phyloP scores from a whole-genome alignment of 2,329 filamentous ascomycete genomes.

The Diaporthe vaccinii region DNA sequence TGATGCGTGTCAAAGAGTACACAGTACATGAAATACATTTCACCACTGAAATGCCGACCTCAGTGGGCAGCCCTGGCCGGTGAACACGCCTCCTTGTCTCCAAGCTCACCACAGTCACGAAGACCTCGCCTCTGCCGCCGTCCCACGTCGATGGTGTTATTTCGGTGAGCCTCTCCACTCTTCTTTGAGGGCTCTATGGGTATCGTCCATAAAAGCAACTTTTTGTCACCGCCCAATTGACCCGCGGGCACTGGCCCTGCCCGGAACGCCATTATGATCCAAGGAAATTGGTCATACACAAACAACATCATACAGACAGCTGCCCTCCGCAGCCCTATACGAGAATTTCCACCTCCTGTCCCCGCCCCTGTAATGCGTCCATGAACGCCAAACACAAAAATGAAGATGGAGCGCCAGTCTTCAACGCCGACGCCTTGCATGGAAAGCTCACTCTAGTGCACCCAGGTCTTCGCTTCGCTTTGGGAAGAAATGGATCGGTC shows the following conservation, averaged over 20 bases:
- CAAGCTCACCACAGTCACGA: neutral
- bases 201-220: constrained; percentile 49
- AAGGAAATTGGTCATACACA: constrained; percentile 27
- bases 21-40: neutral
- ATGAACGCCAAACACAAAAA: constrained; percentile 43
- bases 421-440: constrained; percentile 41
- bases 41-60: neutral
- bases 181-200: constrained; percentile 44
- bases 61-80: neutral
- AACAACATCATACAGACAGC: constrained; percentile 25
- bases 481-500: constrained; percentile 1
- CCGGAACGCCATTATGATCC: constrained; percentile 40
- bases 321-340: neutral
- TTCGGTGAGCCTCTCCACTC: constrained; percentile 35
- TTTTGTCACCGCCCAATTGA: constrained; percentile 34
- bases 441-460: constrained; percentile 22
- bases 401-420: constrained; percentile 37
- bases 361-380: constrained; percentile 27
- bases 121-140: neutral
- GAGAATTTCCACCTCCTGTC: neutral
- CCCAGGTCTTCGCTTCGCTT: constrained; percentile 14
- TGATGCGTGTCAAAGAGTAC: neutral
- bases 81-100: neutral
- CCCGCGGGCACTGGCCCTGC: constrained; percentile 30
- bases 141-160: neutral